These are phyloP conservation scores for Raffaelea ambrosiae DNA, from an alignment of 2,329 filamentous ascomycete species.

Conservation along the genomic window DNA sequence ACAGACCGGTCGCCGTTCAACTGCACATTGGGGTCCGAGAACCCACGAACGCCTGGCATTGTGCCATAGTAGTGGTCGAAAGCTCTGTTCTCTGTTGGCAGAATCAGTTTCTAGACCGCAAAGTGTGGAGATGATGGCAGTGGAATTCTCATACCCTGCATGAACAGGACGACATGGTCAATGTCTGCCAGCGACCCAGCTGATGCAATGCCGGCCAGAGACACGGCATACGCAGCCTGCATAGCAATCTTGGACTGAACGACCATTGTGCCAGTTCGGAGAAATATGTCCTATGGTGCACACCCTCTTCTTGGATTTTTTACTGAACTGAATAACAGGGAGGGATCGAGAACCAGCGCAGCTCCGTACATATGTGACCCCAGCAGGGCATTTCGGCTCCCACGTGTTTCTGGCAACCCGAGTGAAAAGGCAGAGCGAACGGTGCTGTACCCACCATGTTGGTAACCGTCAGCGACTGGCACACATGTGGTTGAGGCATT, in stretches of 20 bases:
- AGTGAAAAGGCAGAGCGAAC: too few relatives aligned
- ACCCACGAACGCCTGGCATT: conserved; percentile 47
- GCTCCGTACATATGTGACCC: too few relatives aligned
- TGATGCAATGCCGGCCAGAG: conserved; percentile 2
- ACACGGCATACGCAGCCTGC: background rate
- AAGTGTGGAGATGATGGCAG: too few relatives aligned
- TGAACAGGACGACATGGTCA: conserved; percentile 49
- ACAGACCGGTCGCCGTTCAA: conserved; percentile 22
- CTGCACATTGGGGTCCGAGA: conserved; percentile 47
- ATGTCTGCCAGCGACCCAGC: conserved; percentile 27
- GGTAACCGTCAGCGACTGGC: too few relatives aligned
- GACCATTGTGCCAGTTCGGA: background rate
- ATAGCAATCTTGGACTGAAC: conserved; percentile 1
- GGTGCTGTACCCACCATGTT: too few relatives aligned
- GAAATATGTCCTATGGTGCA: too few relatives aligned
- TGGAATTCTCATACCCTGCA: conserved; percentile 30
- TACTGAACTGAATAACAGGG: too few relatives aligned
- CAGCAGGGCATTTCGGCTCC: too few relatives aligned
- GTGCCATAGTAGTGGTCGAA: conserved; percentile 40
- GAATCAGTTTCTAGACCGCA: background rate
- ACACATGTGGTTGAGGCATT: too few relatives aligned
- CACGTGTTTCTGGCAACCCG: too few relatives aligned
- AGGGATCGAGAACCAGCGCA: too few relatives aligned
- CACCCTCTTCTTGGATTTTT: too few relatives aligned
- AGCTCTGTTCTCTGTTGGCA: background rate